A percentile compares a stretch with the other conserved stretches of the same genome.
Evolutionary conservation across 371 early-diverging fungal genomes (phyloP).

Genomic region (Dinochytrium kinnereticum): DNA sequence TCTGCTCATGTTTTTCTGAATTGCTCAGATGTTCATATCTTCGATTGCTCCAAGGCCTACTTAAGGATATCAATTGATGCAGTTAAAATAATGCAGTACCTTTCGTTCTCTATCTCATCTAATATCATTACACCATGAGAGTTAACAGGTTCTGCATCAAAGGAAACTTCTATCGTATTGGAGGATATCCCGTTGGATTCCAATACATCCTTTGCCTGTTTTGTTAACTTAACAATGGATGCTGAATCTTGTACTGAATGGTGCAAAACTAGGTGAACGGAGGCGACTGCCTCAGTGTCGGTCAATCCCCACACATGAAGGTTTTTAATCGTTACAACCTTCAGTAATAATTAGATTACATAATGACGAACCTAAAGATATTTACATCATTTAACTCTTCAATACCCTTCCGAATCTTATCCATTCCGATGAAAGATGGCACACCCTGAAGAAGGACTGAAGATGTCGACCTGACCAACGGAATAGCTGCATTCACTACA

Average conservation of each 20-base stretch:
- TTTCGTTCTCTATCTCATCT: too few relatives aligned
- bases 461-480: constrained; percentile 40
- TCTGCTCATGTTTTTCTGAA: too few relatives aligned
- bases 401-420: constrained; percentile 1
- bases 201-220: neutral
- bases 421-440: neutral
- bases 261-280: constrained; percentile 14
- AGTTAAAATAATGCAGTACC: too few relatives aligned
- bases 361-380: constrained; percentile 10
- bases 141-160: neutral
- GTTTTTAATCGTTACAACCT: constrained; percentile 17
- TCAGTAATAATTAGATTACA: neutral
- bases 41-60: too few relatives aligned
- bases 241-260: neutral
- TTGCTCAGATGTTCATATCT: too few relatives aligned
- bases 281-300: constrained; percentile 14
- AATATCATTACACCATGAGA: neutral
- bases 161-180: neutral
- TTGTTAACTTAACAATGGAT: neutral
- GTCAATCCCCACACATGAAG: constrained; percentile 28
- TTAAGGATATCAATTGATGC: too few relatives aligned
- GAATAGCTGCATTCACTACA: constrained; percentile 42
- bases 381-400: constrained; percentile 9
- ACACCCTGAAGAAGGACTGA: constrained; percentile 44
- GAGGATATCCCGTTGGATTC: neutral